Evolutionary conservation across 2,329 filamentous ascomycete species (phyloP).

Genomic region (Aspergillus eucalypticola): DNA sequence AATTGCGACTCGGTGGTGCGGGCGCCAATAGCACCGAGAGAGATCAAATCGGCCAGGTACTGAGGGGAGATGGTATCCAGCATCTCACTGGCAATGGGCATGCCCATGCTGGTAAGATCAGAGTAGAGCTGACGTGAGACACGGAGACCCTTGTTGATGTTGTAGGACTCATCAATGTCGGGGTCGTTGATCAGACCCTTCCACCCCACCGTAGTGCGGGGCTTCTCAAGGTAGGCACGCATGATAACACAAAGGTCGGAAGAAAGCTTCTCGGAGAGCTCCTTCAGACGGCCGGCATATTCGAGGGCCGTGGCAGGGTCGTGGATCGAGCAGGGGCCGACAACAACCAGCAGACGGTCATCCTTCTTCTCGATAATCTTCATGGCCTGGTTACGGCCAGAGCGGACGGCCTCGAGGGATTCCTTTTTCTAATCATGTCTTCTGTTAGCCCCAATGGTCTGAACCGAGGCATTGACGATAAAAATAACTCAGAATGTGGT

Average conservation of each 20-base stretch:
- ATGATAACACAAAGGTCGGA: constrained; percentile 89
- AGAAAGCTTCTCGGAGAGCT: constrained; percentile 74
- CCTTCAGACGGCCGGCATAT: constrained; percentile 78
- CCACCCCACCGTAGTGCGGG: constrained; percentile 96
- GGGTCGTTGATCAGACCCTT: constrained; percentile 99
- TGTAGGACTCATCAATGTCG: constrained; percentile 93
- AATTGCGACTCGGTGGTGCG: constrained; percentile 95
- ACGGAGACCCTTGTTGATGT: constrained; percentile 97
- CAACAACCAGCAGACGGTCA: constrained; percentile 89
- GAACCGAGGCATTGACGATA: constrained; percentile 60
- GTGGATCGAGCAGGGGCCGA: constrained; percentile 96
- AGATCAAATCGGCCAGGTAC: constrained; percentile 94
- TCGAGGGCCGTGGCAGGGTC: constrained; percentile 85
- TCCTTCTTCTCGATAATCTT: constrained; percentile 72
- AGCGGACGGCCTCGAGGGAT: constrained; percentile 46
- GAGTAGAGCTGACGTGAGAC: constrained; percentile 91
- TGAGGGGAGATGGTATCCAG: constrained; percentile 98
- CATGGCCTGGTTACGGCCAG: constrained; percentile 58
- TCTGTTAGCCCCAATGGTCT: constrained; percentile 19
- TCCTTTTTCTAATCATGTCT: constrained; percentile 34
- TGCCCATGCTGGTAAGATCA: constrained; percentile 80
- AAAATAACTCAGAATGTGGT: neutral
- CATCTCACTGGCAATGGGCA: constrained; percentile 98
- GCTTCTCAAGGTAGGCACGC: constrained; percentile 99
- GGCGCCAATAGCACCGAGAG: constrained; percentile 91